Evolutionary conservation across 768 basidiomycete species (phyloP).

Genomic region (Daedaleopsis sinensis): DNA sequence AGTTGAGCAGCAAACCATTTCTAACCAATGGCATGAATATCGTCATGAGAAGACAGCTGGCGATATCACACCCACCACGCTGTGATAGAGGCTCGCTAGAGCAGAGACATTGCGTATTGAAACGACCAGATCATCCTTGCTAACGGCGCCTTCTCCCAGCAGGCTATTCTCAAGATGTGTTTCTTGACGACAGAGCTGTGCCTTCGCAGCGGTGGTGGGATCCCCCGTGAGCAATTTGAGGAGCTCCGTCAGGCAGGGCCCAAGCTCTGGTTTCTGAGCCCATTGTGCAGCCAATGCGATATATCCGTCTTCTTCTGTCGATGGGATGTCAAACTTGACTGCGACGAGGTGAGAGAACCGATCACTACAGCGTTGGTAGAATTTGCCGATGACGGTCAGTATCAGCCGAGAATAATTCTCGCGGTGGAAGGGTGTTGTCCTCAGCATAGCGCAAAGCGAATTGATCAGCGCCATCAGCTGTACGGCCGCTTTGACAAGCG

Average conservation of each 20-base stretch:
- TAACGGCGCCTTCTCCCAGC: conserved; percentile 55
- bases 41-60: not conserved
- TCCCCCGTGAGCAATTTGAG: conserved; percentile 44
- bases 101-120: conserved; percentile 74
- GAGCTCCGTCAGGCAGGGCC: conserved; percentile 70
- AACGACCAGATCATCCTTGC: conserved; percentile 66
- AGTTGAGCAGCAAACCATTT: conserved; percentile 85
- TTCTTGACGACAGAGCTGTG: conserved; percentile 73
- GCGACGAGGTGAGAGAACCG: conserved; percentile 78
- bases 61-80: conserved; percentile 64
- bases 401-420: conserved; percentile 96
- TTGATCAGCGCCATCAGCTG: conserved; percentile 89
- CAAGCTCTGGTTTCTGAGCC: conserved; percentile 86
- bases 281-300: conserved; percentile 72
- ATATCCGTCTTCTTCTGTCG: conserved; percentile 34
- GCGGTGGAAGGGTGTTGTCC: conserved; percentile 89
- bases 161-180: conserved; percentile 75
- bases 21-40: conserved; percentile 40
- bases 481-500: conserved; percentile 82
- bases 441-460: conserved; percentile 89
- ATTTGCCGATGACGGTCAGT: conserved; percentile 91
- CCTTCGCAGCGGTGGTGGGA: conserved; percentile 43
- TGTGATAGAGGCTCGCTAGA: conserved; percentile 80
- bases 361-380: conserved; percentile 92
- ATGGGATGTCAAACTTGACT: conserved; percentile 30